Evolutionary conservation across 257 asterid genomes (phyloP), one percentile per base, ranked within the genome.

Genomic region (Coffea eugenioides): DNA sequence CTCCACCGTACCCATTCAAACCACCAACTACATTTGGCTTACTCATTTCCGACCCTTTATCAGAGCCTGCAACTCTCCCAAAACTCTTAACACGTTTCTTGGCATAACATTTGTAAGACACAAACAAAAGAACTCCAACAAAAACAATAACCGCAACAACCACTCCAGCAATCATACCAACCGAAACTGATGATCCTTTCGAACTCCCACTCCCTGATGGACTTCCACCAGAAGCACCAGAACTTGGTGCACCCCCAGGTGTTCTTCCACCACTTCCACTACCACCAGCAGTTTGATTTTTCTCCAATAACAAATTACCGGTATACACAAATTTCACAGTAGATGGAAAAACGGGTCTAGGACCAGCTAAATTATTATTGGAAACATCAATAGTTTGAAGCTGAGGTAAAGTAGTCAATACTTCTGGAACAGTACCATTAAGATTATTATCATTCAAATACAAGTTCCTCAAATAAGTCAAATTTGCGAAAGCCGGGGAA

Each of bases 151-250:
- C 97, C 52, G 97, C 97, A 71, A 89, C 82, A 25, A 89, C 84
- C 70, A 93, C 92, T 36, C 99, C 98, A 11, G 86, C 99, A 81
- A 93, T 86, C 89, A 93, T 83, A 81, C 94, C 98, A 46, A 82
- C 88, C 3, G 96, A 88, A 80, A 76, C 80, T 6, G 94, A 76
- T 18, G 83, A 83, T 72, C 84, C 49, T 65, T 82, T 86, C 2
- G 89, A 71, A 14, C 86, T 83, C 25, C 87, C 88, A 23, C 82
- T 80, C 8, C 88, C 89, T 0, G 93, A 54, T 36, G 81, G 18
- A 71, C 83, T 71, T 71, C 88, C 90, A 85, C 78, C 77, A 0
- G 56, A 61, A 3, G 34, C 13, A 57, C 85, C 82, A 5, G 90
- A 74, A 75, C 27, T 83, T 0, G 85, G 4, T 76, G 93, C 97